phyloP scores from a whole-genome alignment of 495 filamentous ascomycete genomes.

The Aspergillus ellipticus region DNA sequence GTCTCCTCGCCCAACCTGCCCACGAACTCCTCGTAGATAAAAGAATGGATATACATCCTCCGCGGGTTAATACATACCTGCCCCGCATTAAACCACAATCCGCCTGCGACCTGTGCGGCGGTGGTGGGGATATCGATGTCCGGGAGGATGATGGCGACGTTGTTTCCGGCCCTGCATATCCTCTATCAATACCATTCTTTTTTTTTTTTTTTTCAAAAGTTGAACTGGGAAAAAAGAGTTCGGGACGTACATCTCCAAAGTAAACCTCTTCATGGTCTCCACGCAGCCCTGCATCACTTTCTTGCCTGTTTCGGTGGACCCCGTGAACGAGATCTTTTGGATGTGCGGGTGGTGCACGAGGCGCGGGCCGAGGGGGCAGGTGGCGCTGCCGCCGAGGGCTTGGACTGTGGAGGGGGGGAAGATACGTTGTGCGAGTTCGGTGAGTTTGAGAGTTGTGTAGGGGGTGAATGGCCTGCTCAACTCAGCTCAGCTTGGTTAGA shows the following conservation, averaged over 20 bases:
- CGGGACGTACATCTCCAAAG: conserved; percentile 39
- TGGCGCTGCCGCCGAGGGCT: conserved; percentile 76
- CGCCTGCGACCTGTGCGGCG: background rate
- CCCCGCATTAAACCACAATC: conserved; percentile 8
- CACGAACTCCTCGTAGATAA: conserved; percentile 8
- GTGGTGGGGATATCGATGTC: background rate
- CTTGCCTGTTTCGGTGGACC: conserved; percentile 20
- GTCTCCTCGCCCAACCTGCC: background rate
- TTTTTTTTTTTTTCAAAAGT: conserved; percentile 33
- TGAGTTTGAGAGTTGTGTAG: conserved; percentile 81
- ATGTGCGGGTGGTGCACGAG: conserved; percentile 70
- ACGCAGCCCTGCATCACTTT: conserved; percentile 30
- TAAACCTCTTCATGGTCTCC: conserved; percentile 49
- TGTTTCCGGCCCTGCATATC: conserved; percentile 33
- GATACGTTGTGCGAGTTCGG: conserved; percentile 74
- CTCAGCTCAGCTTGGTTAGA: too few relatives aligned
- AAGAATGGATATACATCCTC: conserved; percentile 10
- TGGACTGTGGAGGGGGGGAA: conserved; percentile 87
- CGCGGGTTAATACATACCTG: conserved; percentile 12
- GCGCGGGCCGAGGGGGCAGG: conserved; percentile 74
- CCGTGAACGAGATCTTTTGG: conserved; percentile 62
- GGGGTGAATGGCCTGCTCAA: conserved; percentile 71
- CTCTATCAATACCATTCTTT: conserved; percentile 28
- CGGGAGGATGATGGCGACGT: conserved; percentile 2
- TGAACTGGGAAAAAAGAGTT: conserved; percentile 33